Base-by-base conservation (phyloP, 768 basidiomycete genomes). In the Boletus vermiculosoides region DNA sequence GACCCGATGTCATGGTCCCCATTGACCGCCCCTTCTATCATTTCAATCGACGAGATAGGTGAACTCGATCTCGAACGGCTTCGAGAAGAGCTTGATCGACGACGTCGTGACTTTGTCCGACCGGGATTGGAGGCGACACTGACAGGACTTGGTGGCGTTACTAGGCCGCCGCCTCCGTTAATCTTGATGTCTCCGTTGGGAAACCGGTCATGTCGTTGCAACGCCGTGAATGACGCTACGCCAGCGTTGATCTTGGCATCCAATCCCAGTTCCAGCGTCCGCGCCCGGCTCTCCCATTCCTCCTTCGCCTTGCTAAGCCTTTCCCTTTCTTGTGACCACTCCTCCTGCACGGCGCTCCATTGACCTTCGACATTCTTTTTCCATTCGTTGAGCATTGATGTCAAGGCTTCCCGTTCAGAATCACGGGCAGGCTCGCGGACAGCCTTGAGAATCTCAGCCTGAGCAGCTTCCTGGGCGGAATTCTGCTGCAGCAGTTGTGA, bases 311-410 rank as follows among this genome's bases (percentile, higher is more conserved):
- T 76, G 40, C 79, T 77, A 12, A 97, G 77, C 20, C 91, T 78
- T 58, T 88, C 87, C 5, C 93, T 79, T 71, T 97, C 94, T 37
- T 82, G 77, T 2, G 79, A 80, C 93, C 93, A 97, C 54, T 90
- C 88, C 61, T 91, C 87, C 63, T 87, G 83, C 33, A 94, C 86
- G 30, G 72, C 75, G 36, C 76, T 81, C 92, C 92, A 94, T 49
- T 86, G 83, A 10, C 86, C 88, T 63, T 94, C 92, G 23, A 94
- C 84, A 12, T 75, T 77, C 65, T 83, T 85, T 69, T 87, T 88
- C 90, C 92, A 94, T 41, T 86, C 83, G 20, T 76, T 73, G 31
- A 88, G 74, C 68, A 86, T 78, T 22, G 76, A 73, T 13, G 78
- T 82, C 40, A 86, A 69, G 0, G 79, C 78, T 34, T 83, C 82